Percentiles rank a stretch among this genome's conserved stretches.
Conservation (phyloP, 306 rosid genomes). For the Luffa acutangula region DNA sequence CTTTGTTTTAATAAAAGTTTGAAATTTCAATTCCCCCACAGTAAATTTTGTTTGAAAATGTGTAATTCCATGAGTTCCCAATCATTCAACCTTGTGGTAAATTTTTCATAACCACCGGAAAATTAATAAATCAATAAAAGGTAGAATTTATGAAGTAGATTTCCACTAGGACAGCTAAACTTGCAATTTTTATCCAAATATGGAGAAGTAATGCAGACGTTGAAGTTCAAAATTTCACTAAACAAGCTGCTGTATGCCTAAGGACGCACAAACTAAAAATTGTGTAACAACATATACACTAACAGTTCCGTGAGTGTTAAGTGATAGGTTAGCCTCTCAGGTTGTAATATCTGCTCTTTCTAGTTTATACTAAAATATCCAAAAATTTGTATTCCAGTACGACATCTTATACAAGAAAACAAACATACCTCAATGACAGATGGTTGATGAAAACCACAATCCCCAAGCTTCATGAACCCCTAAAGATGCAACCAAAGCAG, state of each 20-base stretch:
- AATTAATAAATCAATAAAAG: not conserved
- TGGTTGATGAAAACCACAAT: not conserved
- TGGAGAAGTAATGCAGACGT: not conserved
- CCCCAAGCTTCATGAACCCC: not conserved
- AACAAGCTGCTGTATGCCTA: not conserved
- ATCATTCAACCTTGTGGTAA: not conserved
- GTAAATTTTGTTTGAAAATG: not conserved
- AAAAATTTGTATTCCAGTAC: not conserved
- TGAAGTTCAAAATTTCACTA: not conserved
- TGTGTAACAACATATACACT: not conserved
- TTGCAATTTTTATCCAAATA: not conserved
- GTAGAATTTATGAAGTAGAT: not conserved
- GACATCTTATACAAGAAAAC: not conserved
- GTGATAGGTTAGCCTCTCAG: not conserved
- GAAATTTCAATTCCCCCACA: not conserved
- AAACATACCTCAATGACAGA: not conserved
- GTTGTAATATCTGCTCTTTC: not conserved
- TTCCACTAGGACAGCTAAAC: not conserved
- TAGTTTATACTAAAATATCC: not conserved
- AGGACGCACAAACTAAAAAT: not conserved
- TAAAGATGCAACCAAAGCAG: conserved; percentile 20
- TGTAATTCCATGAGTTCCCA: not conserved
- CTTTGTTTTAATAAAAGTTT: not conserved
- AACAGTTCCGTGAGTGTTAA: not conserved
- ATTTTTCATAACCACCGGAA: not conserved